A percentile compares a stretch with the other conserved stretches of the same genome.
Conservation (phyloP, 768 basidiomycete genomes). For the Lentinula guzmanii region DNA sequence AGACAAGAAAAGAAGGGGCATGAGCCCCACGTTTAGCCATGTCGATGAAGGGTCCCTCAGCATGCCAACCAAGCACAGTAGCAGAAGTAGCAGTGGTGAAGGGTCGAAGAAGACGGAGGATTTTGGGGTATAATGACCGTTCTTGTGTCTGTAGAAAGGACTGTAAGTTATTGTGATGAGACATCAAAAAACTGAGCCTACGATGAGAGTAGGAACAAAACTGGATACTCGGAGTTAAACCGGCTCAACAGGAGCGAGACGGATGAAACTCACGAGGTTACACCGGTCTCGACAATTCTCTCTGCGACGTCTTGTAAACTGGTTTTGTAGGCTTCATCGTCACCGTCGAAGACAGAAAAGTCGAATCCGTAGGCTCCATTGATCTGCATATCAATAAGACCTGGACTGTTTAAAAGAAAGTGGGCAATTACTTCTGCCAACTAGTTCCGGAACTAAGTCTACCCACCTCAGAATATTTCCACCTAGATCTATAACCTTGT, state of each 20-base stretch:
- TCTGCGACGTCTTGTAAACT: constrained; percentile 69
- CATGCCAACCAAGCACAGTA: constrained; percentile 82
- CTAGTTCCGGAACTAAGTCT: neutral
- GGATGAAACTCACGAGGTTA: constrained; percentile 62
- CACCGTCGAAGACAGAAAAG: constrained; percentile 75
- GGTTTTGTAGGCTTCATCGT: constrained; percentile 59
- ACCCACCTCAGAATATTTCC: constrained; percentile 72
- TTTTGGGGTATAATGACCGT: constrained; percentile 62
- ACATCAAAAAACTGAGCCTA: constrained; percentile 18
- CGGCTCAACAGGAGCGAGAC: constrained; percentile 14
- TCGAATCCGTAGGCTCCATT: constrained; percentile 89
- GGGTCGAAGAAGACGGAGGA: constrained; percentile 64
- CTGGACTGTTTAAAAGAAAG: constrained; percentile 47
- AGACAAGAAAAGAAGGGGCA: constrained; percentile 54
- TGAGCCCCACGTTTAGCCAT: constrained; percentile 82
- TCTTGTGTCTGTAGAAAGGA: constrained; percentile 60
- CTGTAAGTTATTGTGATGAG: neutral
- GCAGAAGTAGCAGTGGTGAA: constrained; percentile 61
- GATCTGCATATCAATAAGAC: constrained; percentile 83
- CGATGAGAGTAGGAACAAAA: constrained; percentile 66
- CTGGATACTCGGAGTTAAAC: constrained; percentile 21
- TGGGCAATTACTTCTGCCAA: neutral
- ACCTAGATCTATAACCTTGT: constrained; percentile 56
- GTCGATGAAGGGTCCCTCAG: constrained; percentile 86
- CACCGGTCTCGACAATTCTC: constrained; percentile 80